Conservation (phyloP, 2,329 filamentous ascomycete species). For the Penicillium digitatum region DNA sequence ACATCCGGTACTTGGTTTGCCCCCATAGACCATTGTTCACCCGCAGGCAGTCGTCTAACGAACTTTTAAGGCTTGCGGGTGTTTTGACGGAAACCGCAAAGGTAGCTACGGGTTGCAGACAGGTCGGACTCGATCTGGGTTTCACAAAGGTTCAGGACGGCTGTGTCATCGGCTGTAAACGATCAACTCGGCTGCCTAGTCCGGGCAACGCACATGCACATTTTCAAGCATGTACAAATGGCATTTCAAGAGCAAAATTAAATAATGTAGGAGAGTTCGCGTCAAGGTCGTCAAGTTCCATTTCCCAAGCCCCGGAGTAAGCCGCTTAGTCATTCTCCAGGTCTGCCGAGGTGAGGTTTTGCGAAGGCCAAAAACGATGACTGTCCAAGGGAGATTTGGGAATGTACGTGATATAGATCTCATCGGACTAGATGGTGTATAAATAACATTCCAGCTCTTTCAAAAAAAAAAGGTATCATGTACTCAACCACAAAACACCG, state of each 20-base stretch:
- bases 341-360: neutral
- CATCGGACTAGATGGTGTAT: conserved; percentile 2
- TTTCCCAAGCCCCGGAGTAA: neutral
- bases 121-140: conserved; percentile 4
- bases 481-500: conserved; percentile 13
- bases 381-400: neutral
- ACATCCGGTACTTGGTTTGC: conserved; percentile 40
- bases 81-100: neutral
- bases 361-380: neutral
- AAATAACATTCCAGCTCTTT: conserved; percentile 3
- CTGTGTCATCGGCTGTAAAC: conserved; percentile 5
- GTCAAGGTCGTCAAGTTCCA: neutral
- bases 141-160: conserved; percentile 10
- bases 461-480: conserved; percentile 17
- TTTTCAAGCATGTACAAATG: conserved; percentile 6
- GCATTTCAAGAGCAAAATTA: neutral
- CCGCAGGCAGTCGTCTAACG: neutral
- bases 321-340: neutral
- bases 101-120: neutral
- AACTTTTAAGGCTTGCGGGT: neutral
- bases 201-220: conserved; percentile 11
- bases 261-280: neutral
- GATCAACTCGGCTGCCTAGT: conserved; percentile 19
- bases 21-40: conserved; percentile 40
- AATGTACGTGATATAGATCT: neutral